A percentile compares a stretch with the other conserved stretches of the same genome.
Evolutionary conservation across 139 green algal species (phyloP).

Genomic region (Pseudopediastrum boryanum): DNA sequence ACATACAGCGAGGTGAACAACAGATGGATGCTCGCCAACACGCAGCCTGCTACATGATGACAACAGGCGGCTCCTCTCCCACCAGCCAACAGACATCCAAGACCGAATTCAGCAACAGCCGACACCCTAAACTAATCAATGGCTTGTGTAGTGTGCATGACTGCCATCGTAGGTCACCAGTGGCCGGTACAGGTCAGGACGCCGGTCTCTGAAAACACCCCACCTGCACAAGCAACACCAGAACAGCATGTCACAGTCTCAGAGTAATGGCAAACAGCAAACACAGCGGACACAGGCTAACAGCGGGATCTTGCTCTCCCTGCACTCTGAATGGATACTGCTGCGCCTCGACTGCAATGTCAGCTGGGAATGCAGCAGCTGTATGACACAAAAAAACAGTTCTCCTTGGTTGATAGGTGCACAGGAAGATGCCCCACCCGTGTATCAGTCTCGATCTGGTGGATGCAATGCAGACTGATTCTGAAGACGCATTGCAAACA

Average conservation of each 20-base stretch:
- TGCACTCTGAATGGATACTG: not conserved
- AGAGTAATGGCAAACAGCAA: not conserved
- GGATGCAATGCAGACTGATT: too few relatives aligned
- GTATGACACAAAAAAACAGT: not conserved
- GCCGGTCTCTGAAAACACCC: slow-evolving; percentile 81
- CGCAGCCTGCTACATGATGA: too few relatives aligned
- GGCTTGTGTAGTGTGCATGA: not conserved
- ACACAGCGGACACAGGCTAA: not conserved
- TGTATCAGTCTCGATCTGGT: too few relatives aligned
- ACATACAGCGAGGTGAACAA: too few relatives aligned
- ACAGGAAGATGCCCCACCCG: too few relatives aligned
- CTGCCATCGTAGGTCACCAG: slow-evolving; percentile 67
- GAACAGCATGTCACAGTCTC: not conserved
- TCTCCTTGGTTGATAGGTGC: not conserved
- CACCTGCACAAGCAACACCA: slow-evolving; percentile 48
- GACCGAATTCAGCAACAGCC: not conserved
- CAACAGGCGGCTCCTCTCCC: too few relatives aligned
- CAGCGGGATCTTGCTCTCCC: not conserved
- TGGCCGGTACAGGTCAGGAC: slow-evolving; percentile 76
- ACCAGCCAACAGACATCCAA: too few relatives aligned
- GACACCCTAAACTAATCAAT: not conserved
- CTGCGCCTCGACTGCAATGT: not conserved
- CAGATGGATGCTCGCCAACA: too few relatives aligned
- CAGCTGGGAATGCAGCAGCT: not conserved
- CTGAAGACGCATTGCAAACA: too few relatives aligned